Percentiles rank a stretch among this genome's conserved stretches.
Evolutionary conservation across 352 stramenopile species (phyloP).

Genomic region (Pythium folliculosum): DNA sequence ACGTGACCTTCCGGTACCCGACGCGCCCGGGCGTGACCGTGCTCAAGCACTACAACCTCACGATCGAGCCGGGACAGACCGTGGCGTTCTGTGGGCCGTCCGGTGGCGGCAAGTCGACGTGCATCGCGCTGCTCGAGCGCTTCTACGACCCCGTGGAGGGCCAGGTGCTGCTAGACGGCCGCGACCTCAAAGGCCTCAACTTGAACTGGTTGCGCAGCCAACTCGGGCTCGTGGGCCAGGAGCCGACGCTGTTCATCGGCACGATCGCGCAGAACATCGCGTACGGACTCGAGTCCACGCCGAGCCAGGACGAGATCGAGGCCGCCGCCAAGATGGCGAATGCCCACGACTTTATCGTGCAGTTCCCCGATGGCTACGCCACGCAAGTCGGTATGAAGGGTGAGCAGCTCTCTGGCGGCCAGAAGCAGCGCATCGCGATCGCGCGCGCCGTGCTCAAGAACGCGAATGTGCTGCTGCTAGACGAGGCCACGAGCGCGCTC

Average conservation of each 20-base stretch:
- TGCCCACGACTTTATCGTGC: slow-evolving; percentile 16
- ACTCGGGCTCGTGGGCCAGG: slow-evolving; percentile 38
- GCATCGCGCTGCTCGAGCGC: slow-evolving; percentile 11
- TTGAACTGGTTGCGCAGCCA: slow-evolving; percentile 45
- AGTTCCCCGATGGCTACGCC: slow-evolving; percentile 16
- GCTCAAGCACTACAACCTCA: slow-evolving; percentile 80
- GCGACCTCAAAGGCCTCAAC: slow-evolving; percentile 68
- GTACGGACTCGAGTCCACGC: not conserved
- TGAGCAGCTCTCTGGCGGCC: slow-evolving; percentile 69
- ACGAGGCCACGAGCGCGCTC: slow-evolving; percentile 77
- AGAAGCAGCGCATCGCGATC: slow-evolving; percentile 89
- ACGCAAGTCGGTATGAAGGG: slow-evolving; percentile 33
- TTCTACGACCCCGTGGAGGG: slow-evolving; percentile 61
- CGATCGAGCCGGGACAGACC: slow-evolving; percentile 56
- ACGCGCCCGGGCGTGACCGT: slow-evolving; percentile 57
- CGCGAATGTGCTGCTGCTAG: slow-evolving; percentile 72
- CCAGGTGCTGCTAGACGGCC: slow-evolving; percentile 72
- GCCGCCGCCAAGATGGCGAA: slow-evolving; percentile 12
- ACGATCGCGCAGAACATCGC: not conserved
- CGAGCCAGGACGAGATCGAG: slow-evolving; percentile 1
- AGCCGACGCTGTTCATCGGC: not conserved
- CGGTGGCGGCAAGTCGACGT: slow-evolving; percentile 17
- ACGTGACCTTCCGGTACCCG: slow-evolving; percentile 76
- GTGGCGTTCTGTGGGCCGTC: slow-evolving; percentile 37
- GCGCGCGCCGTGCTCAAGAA: slow-evolving; percentile 34